These are phyloP conservation scores for Leucocoprinus sp. DNA, from an alignment of 768 basidiomycete species.

Conservation along the genomic window DNA sequence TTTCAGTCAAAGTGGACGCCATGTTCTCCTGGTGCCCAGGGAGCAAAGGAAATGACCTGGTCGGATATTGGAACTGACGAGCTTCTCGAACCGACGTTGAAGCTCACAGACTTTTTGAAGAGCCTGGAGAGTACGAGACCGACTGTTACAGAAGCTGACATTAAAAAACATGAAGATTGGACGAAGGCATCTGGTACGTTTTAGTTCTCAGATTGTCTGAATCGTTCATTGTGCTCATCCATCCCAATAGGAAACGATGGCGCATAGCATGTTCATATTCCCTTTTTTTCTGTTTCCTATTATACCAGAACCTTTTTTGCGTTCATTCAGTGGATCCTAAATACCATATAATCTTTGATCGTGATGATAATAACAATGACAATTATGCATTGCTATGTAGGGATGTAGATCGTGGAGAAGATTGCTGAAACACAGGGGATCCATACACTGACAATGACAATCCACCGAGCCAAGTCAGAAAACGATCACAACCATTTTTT, in stretches of 20 bases:
- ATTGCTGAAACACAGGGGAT: too few species aligned
- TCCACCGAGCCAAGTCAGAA: too few species aligned
- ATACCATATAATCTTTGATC: too few species aligned
- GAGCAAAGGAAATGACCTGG: slow-evolving; percentile 85
- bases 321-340: too few species aligned
- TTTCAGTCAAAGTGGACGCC: slow-evolving; percentile 71
- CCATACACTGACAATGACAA: too few species aligned
- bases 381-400: too few species aligned
- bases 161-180: slow-evolving; percentile 77
- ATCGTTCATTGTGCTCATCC: not conserved
- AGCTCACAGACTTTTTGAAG: slow-evolving; percentile 71
- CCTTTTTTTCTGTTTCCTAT: not conserved
- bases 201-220: not conserved
- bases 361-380: too few species aligned
- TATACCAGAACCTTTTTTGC: too few species aligned
- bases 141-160: slow-evolving; percentile 85
- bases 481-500: too few species aligned
- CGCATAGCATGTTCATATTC: slow-evolving; percentile 14
- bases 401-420: too few species aligned
- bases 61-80: slow-evolving; percentile 82
- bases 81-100: slow-evolving; percentile 81
- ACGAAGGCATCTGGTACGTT: slow-evolving; percentile 72
- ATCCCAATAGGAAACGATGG: slow-evolving; percentile 23
- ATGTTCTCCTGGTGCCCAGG: slow-evolving; percentile 88
- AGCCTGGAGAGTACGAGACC: slow-evolving; percentile 72